Evolutionary conservation across 768 basidiomycete genomes (phyloP).

Genomic region (Harrya chromipes): DNA sequence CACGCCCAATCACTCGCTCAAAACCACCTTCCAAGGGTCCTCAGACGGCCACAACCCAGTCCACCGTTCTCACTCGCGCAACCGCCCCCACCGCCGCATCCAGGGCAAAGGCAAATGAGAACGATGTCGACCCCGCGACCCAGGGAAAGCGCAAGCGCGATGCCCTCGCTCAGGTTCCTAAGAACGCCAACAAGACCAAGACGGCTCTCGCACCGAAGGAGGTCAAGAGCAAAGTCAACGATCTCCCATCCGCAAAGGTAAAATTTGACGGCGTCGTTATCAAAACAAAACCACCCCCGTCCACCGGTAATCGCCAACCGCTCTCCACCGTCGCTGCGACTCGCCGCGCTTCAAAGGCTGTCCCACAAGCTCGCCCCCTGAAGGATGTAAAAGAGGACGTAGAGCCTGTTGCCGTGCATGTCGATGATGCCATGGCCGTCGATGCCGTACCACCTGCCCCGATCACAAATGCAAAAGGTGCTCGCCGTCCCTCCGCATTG

Average conservation of each 20-base stretch:
- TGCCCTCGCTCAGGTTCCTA: conserved; percentile 67
- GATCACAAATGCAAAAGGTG: background rate
- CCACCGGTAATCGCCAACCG: conserved; percentile 45
- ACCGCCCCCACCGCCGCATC: conserved; percentile 40
- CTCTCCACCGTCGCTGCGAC: conserved; percentile 49
- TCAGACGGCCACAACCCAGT: conserved; percentile 35
- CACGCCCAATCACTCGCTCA: conserved; percentile 59
- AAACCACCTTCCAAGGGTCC: conserved; percentile 47
- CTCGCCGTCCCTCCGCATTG: conserved; percentile 32
- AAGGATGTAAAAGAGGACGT: conserved; percentile 29
- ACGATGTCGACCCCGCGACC: conserved; percentile 44
- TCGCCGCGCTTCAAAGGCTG: conserved; percentile 36
- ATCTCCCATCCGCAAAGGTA: conserved; percentile 39
- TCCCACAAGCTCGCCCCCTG: conserved; percentile 24
- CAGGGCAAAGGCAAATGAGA: conserved; percentile 34
- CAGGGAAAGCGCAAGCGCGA: conserved; percentile 74
- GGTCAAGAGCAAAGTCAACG: conserved; percentile 57
- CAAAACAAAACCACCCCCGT: conserved; percentile 42
- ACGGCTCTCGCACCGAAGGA: conserved; percentile 31
- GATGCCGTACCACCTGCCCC: conserved; percentile 38
- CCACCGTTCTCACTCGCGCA: conserved; percentile 39
- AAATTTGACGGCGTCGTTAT: conserved; percentile 64
- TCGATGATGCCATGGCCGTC: conserved; percentile 54
- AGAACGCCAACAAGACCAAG: conserved; percentile 44
- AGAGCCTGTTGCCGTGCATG: conserved; percentile 19